Evolutionary conservation across 305 asterid species (phyloP).

Genomic region (Galium porrigens): DNA sequence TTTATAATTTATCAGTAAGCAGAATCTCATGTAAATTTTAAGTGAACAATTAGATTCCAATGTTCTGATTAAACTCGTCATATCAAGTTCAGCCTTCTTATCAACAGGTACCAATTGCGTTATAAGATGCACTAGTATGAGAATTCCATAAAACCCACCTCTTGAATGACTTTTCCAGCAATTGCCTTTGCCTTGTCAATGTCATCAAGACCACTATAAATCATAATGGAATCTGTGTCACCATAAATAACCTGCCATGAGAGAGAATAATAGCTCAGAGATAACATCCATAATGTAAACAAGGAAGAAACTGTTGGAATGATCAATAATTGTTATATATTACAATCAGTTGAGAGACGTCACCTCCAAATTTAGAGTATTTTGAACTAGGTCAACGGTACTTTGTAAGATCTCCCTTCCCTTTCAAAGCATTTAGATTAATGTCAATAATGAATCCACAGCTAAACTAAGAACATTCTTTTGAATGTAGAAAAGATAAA

Average conservation of each 20-base stretch:
- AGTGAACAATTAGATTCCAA: background rate
- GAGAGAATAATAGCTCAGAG: constrained; percentile 10
- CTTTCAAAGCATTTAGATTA: constrained; percentile 30
- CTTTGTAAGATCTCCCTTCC: constrained; percentile 94
- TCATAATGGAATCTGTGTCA: constrained; percentile 97
- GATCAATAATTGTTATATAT: constrained; percentile 1
- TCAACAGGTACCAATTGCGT: too few relatives aligned
- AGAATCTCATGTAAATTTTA: background rate
- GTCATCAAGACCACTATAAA: constrained; percentile 87
- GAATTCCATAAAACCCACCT: constrained; percentile 35
- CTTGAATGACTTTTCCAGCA: constrained; percentile 77
- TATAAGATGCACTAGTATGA: background rate
- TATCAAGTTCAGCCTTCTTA: constrained; percentile 4
- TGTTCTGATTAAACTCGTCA: background rate
- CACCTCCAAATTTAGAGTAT: constrained; percentile 75
- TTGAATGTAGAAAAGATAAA: constrained; percentile 13
- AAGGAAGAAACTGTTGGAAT: constrained; percentile 11
- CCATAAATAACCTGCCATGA: constrained; percentile 82
- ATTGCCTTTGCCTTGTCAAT: constrained; percentile 62
- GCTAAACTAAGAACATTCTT: background rate
- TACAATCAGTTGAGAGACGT: constrained; percentile 4
- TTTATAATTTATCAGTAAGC: background rate
- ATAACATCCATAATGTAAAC: constrained; percentile 13
- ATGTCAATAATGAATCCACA: constrained; percentile 15
- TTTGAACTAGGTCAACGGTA: constrained; percentile 91